phyloP scores from a whole-genome alignment of 345 rosid genomes.

The Clarkia xantiana region DNA sequence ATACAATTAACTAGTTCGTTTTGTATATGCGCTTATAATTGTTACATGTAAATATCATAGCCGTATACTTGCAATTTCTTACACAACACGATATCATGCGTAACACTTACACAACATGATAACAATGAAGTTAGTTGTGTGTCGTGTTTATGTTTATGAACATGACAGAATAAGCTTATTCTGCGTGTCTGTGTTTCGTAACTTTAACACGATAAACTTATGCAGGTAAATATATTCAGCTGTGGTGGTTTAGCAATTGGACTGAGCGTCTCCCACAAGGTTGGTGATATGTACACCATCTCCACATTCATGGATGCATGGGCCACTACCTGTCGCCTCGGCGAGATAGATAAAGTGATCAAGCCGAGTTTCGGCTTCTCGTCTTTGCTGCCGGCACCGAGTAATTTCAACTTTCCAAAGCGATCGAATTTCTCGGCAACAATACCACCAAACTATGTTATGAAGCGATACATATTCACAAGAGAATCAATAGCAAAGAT shows the following conservation, averaged over 20 bases:
- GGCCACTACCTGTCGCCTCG: background rate
- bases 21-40: no score
- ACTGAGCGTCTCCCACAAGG: conserved; percentile 1
- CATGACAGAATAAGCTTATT: no score
- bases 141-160: no score
- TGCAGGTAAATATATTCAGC: no score
- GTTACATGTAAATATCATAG: no score
- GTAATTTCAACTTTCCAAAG: background rate
- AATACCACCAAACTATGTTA: conserved; percentile 2
- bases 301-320: conserved; percentile 1
- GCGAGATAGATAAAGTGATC: background rate
- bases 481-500: conserved; percentile 5
- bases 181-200: no score
- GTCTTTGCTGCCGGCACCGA: conserved; percentile 8
- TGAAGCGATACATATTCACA: conserved; percentile 10
- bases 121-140: no score
- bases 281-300: conserved; percentile 1
- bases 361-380: conserved; percentile 8
- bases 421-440: background rate
- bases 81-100: no score
- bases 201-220: no score
- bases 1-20: no score
- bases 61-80: no score
- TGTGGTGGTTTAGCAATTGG: conserved; percentile 3
- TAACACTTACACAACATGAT: no score